Percentiles rank a stretch among this genome's conserved stretches.
Evolutionary conservation across 2,329 filamentous ascomycete species (phyloP).

Genomic region (Diaporthe caulivora): DNA sequence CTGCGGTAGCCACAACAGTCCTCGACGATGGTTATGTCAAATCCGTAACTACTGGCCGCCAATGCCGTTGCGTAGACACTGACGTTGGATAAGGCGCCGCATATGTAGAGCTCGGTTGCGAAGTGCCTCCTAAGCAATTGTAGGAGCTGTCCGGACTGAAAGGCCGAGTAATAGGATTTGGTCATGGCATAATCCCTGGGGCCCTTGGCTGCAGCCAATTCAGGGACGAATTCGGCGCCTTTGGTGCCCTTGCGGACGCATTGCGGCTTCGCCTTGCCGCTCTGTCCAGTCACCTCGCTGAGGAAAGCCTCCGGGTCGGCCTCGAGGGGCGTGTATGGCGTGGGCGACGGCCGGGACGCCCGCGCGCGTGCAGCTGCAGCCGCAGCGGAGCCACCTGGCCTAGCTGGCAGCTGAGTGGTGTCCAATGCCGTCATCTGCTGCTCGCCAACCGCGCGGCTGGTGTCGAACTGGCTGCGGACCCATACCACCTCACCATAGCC

Average conservation of each 20-base stretch:
- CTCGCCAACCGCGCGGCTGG: slow-evolving; percentile 68
- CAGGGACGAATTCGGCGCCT: slow-evolving; percentile 60
- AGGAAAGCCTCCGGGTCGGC: slow-evolving; percentile 55
- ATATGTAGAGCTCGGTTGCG: slow-evolving; percentile 90
- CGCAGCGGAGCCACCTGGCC: slow-evolving; percentile 35
- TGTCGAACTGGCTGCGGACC: slow-evolving; percentile 82
- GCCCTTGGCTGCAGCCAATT: slow-evolving; percentile 58
- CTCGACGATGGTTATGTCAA: slow-evolving; percentile 86
- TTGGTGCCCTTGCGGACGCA: slow-evolving; percentile 59
- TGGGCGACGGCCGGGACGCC: slow-evolving; percentile 41
- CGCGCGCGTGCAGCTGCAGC: slow-evolving; percentile 45
- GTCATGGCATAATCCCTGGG: slow-evolving; percentile 64
- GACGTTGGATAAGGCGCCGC: slow-evolving; percentile 87
- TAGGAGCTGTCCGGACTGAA: slow-evolving; percentile 80
- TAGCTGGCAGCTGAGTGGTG: slow-evolving; percentile 40
- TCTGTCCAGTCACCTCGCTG: slow-evolving; percentile 38
- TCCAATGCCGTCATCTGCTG: slow-evolving; percentile 63
- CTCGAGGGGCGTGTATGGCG: slow-evolving; percentile 28
- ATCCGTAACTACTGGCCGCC: slow-evolving; percentile 89
- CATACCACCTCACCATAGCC: slow-evolving; percentile 82
- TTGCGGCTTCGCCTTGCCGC: slow-evolving; percentile 48
- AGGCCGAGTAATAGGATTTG: slow-evolving; percentile 91
- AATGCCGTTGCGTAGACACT: slow-evolving; percentile 92
- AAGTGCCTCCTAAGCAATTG: slow-evolving; percentile 85
- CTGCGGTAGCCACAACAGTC: slow-evolving; percentile 89